A percentile compares a stretch with the other conserved stretches of the same genome.
Evolutionary conservation across 1,284 basidiomycete species (phyloP).

Genomic region (Ustilago nuda): DNA sequence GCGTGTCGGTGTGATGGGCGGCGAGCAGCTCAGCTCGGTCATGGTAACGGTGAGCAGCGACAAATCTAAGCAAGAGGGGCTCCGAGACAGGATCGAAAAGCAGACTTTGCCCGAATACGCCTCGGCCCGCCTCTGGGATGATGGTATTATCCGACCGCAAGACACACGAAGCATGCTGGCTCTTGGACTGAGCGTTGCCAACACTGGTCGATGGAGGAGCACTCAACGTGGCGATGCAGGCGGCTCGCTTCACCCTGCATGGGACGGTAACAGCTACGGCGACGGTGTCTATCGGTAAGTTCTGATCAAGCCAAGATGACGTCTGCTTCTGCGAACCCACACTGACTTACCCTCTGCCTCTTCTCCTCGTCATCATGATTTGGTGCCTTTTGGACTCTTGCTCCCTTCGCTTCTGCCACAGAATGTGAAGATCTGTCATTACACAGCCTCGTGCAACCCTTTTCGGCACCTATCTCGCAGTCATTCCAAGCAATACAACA

Average conservation of each 20-base stretch:
- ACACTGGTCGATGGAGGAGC: slow-evolving; percentile 62
- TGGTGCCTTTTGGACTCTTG: neutral
- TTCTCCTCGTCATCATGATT: neutral
- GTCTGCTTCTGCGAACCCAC: neutral
- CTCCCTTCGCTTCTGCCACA: neutral
- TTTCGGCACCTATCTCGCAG: neutral
- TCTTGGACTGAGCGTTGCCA: slow-evolving; percentile 81
- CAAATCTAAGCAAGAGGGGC: slow-evolving; percentile 68
- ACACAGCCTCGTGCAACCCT: neutral
- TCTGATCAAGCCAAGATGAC: neutral
- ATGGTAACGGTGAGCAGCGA: slow-evolving; percentile 83
- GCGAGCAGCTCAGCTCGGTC: slow-evolving; percentile 88
- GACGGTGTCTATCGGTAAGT: slow-evolving; percentile 51
- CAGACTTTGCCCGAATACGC: slow-evolving; percentile 89
- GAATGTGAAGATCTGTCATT: slow-evolving; percentile 3
- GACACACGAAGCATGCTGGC: slow-evolving; percentile 90
- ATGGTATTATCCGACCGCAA: slow-evolving; percentile 90
- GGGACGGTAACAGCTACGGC: slow-evolving; percentile 61
- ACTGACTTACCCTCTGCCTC: neutral
- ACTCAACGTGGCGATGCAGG: slow-evolving; percentile 37
- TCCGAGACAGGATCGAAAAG: slow-evolving; percentile 84
- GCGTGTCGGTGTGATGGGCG: slow-evolving; percentile 96
- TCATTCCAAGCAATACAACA: neutral
- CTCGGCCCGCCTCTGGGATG: slow-evolving; percentile 90
- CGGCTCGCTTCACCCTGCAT: slow-evolving; percentile 55